Evolutionary conservation across 2,329 filamentous ascomycete genomes (phyloP).

Genomic region (Triangularia setosa): DNA sequence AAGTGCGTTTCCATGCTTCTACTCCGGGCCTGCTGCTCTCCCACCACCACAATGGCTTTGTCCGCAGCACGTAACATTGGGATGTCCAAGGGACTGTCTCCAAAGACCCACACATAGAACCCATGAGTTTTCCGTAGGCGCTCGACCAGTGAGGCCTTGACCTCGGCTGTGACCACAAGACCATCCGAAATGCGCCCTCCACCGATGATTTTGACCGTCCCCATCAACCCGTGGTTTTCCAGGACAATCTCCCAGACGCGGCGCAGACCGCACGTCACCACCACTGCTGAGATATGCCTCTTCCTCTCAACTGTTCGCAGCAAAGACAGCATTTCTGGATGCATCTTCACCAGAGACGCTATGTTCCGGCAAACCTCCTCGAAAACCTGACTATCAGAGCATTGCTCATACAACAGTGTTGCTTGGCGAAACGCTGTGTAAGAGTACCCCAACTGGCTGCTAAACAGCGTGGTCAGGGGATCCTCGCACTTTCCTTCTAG

Average conservation of each 20-base stretch:
- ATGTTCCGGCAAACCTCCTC: constrained; percentile 42
- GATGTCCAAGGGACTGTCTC: constrained; percentile 57
- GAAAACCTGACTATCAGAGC: constrained; percentile 15
- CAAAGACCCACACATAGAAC: constrained; percentile 51
- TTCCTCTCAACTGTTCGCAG: constrained; percentile 33
- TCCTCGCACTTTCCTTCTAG: background rate
- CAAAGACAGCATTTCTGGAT: constrained; percentile 46
- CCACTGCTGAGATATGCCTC: constrained; percentile 40
- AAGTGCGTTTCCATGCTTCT: constrained; percentile 49
- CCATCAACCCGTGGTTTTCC: constrained; percentile 37
- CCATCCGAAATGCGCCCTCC: constrained; percentile 44
- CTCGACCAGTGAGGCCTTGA: constrained; percentile 48
- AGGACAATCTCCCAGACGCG: constrained; percentile 55
- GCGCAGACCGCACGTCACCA: constrained; percentile 53
- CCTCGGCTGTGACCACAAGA: constrained; percentile 46
- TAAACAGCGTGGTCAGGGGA: constrained; percentile 38
- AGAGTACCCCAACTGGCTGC: constrained; percentile 44
- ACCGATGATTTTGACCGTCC: constrained; percentile 48
- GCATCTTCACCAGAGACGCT: constrained; percentile 39
- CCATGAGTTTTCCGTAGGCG: constrained; percentile 34
- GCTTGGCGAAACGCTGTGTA: constrained; percentile 54
- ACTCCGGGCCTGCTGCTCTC: constrained; percentile 43
- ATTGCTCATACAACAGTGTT: constrained; percentile 48
- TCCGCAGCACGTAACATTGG: constrained; percentile 53
- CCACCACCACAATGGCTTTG: constrained; percentile 53